Evolutionary conservation across 768 basidiomycete species (phyloP).

Genomic region (Calocybe indica): DNA sequence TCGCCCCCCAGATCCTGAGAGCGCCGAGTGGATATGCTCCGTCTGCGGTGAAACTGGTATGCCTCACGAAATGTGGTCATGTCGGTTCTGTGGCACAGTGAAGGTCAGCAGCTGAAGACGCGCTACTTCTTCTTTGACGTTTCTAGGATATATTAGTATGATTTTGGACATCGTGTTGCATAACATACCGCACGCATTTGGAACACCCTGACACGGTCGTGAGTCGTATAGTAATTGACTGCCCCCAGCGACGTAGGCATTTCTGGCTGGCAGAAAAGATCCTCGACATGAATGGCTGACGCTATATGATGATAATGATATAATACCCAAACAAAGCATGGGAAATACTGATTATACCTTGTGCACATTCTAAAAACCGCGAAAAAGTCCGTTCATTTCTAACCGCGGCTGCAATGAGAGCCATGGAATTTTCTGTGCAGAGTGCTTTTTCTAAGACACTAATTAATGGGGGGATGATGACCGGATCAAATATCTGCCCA

Average conservation of each 20-base stretch:
- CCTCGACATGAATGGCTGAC: conserved; percentile 14
- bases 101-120: conserved; percentile 35
- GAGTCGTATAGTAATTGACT: not conserved
- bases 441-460: conserved; percentile 42
- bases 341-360: conserved; percentile 17
- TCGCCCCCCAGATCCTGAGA: conserved; percentile 18
- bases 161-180: conserved; percentile 27
- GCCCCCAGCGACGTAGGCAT: conserved; percentile 16
- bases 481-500: conserved; percentile 62
- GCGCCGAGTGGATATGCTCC: conserved; percentile 57
- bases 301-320: conserved; percentile 12
- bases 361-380: conserved; percentile 33
- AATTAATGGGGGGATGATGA: conserved; percentile 51
- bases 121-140: too few species aligned
- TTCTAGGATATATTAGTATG: conserved; percentile 44
- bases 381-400: conserved; percentile 50
- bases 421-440: conserved; percentile 18
- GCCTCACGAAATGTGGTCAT: conserved; percentile 68
- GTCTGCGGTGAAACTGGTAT: conserved; percentile 60
- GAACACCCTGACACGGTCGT: not conserved
- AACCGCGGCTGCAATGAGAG: conserved; percentile 48
- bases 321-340: not conserved
- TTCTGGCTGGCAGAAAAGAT: conserved; percentile 15
- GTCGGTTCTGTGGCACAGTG: conserved; percentile 63
- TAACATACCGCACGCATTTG: conserved; percentile 4